Evolutionary conservation across 2,329 filamentous ascomycete species (phyloP), one percentile per base, ranked within the genome.

Genomic region (Orbilia javanica): DNA sequence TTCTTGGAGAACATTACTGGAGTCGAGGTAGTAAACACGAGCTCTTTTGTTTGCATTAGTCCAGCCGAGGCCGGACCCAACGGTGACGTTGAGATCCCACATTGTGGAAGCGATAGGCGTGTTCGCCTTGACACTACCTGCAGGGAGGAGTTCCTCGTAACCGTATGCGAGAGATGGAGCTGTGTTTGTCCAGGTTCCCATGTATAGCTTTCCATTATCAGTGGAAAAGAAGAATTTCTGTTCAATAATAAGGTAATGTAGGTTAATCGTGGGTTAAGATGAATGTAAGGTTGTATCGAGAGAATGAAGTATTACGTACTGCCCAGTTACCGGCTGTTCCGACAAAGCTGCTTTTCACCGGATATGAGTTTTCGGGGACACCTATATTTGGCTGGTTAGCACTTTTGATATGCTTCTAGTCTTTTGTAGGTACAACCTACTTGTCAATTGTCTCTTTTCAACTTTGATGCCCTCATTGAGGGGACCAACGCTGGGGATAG

Each of bases 201-300:
- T 74, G 39, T 67, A 74, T 11, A 74, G 29, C 50, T 74, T 74
- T 18, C 70, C 62, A 62, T 74, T 74, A n/a, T 67, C 50, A 11
- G 70, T 74, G 2, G 70, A 36, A 34, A 74, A 74, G 62, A 74
- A 74, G 70, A 74, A 74, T 57, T 66, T 74, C 70, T 74, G 48
- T 66, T 44, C 1, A 13, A 42, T 18, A 3, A n/a, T n/a, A 42
- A 42, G 4, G 39, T 13, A 42, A n/a, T 5, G 27, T 42, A 1
- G n/a, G 31, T n/a, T 34, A 27, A 20, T n/a, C n/a, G 55, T 39
- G 7, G 8, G 2, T 36, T 36, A 31, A 3, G 29, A 31, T 4
- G 29, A 31, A 31, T 31, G 7, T 31, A 31, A 7, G 7, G 4
- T 31, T 4, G 29, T 7, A 31, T 7, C 29, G 7, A 31, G 29